Evolutionary conservation across 2,329 filamentous ascomycete species (phyloP).

Genomic region (Akanthomyces lecanii): DNA sequence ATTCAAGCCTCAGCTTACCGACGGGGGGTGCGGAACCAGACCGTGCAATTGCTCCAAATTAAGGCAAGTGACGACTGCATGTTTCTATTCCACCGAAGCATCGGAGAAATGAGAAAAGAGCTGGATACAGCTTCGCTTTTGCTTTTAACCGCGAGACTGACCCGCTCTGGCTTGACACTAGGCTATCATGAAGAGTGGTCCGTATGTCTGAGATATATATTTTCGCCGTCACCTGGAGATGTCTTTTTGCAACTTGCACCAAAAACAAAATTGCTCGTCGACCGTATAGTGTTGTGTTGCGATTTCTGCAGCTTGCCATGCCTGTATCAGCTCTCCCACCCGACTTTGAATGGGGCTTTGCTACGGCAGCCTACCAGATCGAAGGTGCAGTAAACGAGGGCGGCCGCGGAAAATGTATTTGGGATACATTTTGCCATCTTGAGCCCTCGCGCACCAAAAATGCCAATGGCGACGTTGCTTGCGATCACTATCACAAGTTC

Average conservation of each 20-base stretch:
- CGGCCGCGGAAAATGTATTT: slow-evolving; percentile 40
- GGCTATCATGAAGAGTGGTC: background rate
- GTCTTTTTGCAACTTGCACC: background rate
- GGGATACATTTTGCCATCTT: slow-evolving; percentile 40
- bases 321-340: slow-evolving; percentile 25
- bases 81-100: background rate
- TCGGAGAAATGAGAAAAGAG: slow-evolving; percentile 1
- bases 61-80: background rate
- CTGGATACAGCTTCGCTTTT: slow-evolving; percentile 4
- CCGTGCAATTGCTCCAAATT: background rate
- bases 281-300: background rate
- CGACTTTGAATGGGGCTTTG: slow-evolving; percentile 39
- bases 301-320: background rate
- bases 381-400: slow-evolving; percentile 39
- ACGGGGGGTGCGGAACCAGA: background rate
- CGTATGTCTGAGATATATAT: background rate
- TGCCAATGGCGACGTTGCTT: slow-evolving; percentile 44
- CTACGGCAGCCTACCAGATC: slow-evolving; percentile 42
- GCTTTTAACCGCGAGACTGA: background rate
- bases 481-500: slow-evolving; percentile 39
- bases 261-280: background rate
- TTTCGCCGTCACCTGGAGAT: background rate
- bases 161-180: slow-evolving; percentile 4
- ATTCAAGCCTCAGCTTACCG: background rate
- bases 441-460: slow-evolving; percentile 37